Evolutionary conservation across 495 filamentous ascomycete genomes (phyloP), one percentile per base, ranked within the genome.

Genomic region (Hyaloscypha variabilis): DNA sequence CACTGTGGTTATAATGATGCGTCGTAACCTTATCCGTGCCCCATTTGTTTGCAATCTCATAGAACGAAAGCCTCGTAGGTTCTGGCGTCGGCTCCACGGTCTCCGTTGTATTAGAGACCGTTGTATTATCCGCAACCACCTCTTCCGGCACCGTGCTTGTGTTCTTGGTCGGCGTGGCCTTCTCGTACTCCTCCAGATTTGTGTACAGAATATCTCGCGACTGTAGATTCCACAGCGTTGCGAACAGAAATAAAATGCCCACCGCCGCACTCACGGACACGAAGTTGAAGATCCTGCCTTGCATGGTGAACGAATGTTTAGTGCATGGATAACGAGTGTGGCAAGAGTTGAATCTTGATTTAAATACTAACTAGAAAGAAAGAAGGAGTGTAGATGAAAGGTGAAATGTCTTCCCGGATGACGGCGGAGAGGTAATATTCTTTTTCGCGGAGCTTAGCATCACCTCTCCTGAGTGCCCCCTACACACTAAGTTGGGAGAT

Each of bases 11-110:
- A 25, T 66, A 66, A n/a, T 66, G 39, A 39, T 66, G 63, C 0
- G 24, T 19, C 6, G 42, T 60, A 25, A 66, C 63, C 42, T 66
- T 66, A 49, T 66, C 63, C 21, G 63, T 66, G 1, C 63, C 63
- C 23, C 58, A 55, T 61, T 60, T 66, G 17, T 10, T 23, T 17
- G 52, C 62, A 19, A 64, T 58, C n/a, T 64, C 62, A 5, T 28
- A 24, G 24, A 64, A 64, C 0, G 62, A 64, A 26, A 26, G 62
- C 10, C 62, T 29, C 28, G 26, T 46, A 17, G 39, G 2, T 46
- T 11, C 39, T 46, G 39, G 8, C 19, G 10, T 19, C 19, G 6
- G 39, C 3, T 46, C 39, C 13, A 17, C 13, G 17, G 19, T 46
- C 17, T 14, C 39, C 6, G 4, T 42, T 14, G 39, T 1, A 17